Base-by-base conservation (phyloP, 78 protist species). In the Anaeramoeba flamelloides region DNA sequence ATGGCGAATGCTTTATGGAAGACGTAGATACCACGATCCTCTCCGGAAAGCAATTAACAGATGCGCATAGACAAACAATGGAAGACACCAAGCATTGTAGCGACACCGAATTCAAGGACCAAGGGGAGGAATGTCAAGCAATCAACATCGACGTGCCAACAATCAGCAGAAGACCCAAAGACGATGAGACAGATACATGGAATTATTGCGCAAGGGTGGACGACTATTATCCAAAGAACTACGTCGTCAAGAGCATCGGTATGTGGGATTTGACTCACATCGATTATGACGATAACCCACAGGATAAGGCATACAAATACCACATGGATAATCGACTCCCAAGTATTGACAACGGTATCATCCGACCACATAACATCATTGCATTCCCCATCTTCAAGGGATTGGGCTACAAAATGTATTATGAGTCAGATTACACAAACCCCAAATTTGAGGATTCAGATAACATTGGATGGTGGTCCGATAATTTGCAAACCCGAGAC, bases 341-440 rank as follows among this genome's bases (percentile, higher is more conserved):
- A 8, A 76, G 17, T 17, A 36, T 36, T 17, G 38, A 76, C 78
- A 76, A 76, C 8, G 78, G 78, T 22, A 76, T 76, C 78, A 37
- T 37, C 78, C 8, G 38, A 36, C 78, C 78, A 22, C 78, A 76
- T 17, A 76, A 76, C 78, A 76, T 76, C 78, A 36, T 76, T 36
- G 38, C 74, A 17, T 76, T 33, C 74, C 78, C 78, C 78, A 76
- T 76, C 78, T 76, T 8, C 38, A 76, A 76, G 17, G 78, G 78
- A 33, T 33, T 76, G 74, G 78, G 78, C 8, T 76, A 37, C 78
- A 26, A 8, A 33, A 17, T 76, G 38, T 26, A 8, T 76, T 76
- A 76, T 17, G 78, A 76, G 38, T 17, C 38, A 8, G 17, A 8
- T 22, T 36, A 36, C 78, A 76, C 31, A 8, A 76, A 76, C 17